Evolutionary conservation across 805 yeast species (phyloP).

Genomic region (Nakazawaea populi): DNA sequence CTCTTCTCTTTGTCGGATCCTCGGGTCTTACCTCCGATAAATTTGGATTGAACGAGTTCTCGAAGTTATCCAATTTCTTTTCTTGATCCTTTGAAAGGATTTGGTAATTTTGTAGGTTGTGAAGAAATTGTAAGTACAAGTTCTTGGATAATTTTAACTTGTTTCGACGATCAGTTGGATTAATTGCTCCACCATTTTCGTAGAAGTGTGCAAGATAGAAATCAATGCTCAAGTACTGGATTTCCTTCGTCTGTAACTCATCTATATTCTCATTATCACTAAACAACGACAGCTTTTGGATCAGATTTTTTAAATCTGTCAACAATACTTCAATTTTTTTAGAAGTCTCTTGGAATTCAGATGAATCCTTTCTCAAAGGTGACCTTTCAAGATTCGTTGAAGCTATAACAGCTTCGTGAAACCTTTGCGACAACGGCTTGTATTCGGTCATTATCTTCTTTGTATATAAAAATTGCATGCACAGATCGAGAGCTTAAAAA

Average conservation of each 20-base stretch:
- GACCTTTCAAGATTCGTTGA: slow-evolving; percentile 1
- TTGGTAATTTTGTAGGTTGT: slow-evolving; percentile 37
- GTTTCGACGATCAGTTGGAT: slow-evolving; percentile 19
- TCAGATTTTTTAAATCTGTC: slow-evolving; percentile 34
- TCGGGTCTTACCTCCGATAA: slow-evolving; percentile 27
- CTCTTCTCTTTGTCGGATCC: slow-evolving; percentile 46
- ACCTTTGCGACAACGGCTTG: not conserved
- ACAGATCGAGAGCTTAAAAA: not conserved
- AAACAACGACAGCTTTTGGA: slow-evolving; percentile 51
- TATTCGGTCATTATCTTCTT: not conserved
- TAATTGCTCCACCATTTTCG: slow-evolving; percentile 22
- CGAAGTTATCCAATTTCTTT: slow-evolving; percentile 33
- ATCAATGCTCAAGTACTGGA: slow-evolving; percentile 55
- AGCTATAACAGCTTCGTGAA: not conserved
- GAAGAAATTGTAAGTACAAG: slow-evolving; percentile 38
- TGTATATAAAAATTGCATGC: not conserved
- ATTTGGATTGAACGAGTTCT: slow-evolving; percentile 34
- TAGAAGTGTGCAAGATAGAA: slow-evolving; percentile 46
- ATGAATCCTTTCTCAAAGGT: slow-evolving; percentile 17
- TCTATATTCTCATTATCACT: slow-evolving; percentile 66
- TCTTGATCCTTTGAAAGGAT: slow-evolving; percentile 33
- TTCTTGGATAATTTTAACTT: slow-evolving; percentile 37
- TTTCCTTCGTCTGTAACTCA: slow-evolving; percentile 59
- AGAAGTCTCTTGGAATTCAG: slow-evolving; percentile 30
- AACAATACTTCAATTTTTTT: slow-evolving; percentile 32